Evolutionary conservation across 208 protist genomes (phyloP).

Genomic region (Baffinella frigidus): DNA sequence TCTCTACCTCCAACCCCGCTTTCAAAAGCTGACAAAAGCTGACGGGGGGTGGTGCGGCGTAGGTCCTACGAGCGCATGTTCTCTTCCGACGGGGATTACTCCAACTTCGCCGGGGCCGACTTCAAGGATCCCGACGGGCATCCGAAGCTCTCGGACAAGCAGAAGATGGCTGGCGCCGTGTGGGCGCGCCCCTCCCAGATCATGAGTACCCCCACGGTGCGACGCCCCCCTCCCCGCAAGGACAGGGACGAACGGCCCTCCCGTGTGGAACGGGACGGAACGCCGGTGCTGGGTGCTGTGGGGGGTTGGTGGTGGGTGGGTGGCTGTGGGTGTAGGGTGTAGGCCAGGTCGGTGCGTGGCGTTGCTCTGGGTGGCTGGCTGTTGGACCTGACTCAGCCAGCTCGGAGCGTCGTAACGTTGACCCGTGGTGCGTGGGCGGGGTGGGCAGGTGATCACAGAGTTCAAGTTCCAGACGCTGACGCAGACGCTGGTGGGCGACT

Average conservation of each 20-base stretch:
- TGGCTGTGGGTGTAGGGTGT: not conserved
- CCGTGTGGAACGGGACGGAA: no score
- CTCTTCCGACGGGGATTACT: not conserved
- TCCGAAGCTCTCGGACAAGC: constrained; percentile 54
- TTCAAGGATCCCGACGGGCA: constrained; percentile 62
- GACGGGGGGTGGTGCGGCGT: not conserved
- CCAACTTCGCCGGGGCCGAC: not conserved
- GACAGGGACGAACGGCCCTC: no score
- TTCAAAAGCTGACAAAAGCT: no score
- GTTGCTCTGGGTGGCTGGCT: not conserved
- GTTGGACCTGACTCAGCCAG: no score
- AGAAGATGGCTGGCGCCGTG: not conserved
- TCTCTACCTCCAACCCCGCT: no score
- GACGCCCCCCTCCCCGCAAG: not conserved
- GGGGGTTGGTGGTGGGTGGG: not conserved
- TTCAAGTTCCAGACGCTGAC: not conserved
- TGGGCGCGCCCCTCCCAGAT: not conserved
- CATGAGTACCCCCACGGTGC: not conserved
- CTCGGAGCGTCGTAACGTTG: not conserved
- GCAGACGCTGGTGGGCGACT: constrained; percentile 71
- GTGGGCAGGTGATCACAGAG: not conserved
- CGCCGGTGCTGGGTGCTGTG: not conserved
- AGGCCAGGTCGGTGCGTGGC: not conserved
- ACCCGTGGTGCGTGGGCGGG: not conserved
- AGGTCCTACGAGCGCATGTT: not conserved